phyloP scores from a whole-genome alignment of 1,139 yeast species.

The Saccharomyces hybrid region DNA sequence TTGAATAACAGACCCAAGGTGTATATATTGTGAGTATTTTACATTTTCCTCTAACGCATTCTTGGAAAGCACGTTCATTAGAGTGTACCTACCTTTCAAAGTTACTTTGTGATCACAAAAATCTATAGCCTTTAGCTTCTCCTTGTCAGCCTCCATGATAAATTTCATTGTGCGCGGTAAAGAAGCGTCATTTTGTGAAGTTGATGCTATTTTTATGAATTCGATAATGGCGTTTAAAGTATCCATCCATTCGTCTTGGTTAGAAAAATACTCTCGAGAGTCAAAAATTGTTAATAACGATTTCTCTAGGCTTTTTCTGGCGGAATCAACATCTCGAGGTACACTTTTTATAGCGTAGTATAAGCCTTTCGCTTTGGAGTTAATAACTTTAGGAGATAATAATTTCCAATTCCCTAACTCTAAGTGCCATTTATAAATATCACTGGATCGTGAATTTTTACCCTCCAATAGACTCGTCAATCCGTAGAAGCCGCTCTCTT shows the following conservation, averaged over 20 bases:
- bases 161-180: background rate
- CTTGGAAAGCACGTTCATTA: constrained; percentile 8
- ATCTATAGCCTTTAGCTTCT: constrained; percentile 6
- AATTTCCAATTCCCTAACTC: constrained; percentile 27
- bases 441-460: background rate
- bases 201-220: background rate
- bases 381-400: constrained; percentile 16
- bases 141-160: constrained; percentile 5
- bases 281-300: constrained; percentile 4
- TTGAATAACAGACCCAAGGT: constrained; percentile 5
- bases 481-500: constrained; percentile 24
- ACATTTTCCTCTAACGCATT: background rate
- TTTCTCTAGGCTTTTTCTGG: constrained; percentile 4
- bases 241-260: constrained; percentile 8
- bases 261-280: constrained; percentile 2
- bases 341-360: constrained; percentile 19
- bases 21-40: background rate
- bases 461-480: constrained; percentile 16
- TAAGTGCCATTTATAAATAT: constrained; percentile 23
- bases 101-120: constrained; percentile 14
- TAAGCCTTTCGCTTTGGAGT: constrained; percentile 15
- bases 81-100: constrained; percentile 15
- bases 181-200: background rate
- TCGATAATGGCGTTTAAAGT: background rate
- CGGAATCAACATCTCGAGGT: background rate